A percentile compares a stretch with the other conserved stretches of the same genome.
These are phyloP conservation scores for Cercospora nicotianae DNA, from an alignment of 2,329 filamentous ascomycete genomes.

Conservation along the genomic window DNA sequence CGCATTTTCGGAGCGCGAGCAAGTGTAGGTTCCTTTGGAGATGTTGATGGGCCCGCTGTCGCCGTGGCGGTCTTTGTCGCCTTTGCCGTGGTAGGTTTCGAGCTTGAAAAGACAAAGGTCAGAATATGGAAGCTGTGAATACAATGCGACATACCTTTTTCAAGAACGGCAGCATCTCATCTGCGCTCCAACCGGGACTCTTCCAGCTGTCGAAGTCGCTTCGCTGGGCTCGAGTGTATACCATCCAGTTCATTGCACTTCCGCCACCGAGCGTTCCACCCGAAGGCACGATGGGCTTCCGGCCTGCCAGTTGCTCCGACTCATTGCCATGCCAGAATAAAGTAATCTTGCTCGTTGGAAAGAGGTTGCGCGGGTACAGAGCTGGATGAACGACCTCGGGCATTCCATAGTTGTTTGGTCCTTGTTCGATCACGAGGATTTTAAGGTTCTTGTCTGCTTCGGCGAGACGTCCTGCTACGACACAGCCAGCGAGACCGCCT, in stretches of 20 bases:
- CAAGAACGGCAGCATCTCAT: conserved; percentile 55
- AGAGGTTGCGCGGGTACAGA: conserved; percentile 51
- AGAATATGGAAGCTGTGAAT: neutral
- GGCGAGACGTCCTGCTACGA: conserved; percentile 53
- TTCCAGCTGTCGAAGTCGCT: conserved; percentile 57
- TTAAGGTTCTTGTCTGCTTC: conserved; percentile 52
- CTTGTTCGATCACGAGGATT: conserved; percentile 56
- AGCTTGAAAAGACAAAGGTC: conserved; percentile 38
- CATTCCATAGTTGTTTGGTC: conserved; percentile 54
- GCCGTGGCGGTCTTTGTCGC: conserved; percentile 52
- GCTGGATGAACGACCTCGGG: conserved; percentile 55
- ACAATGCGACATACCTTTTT: conserved; percentile 47
- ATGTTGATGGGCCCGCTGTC: conserved; percentile 57
- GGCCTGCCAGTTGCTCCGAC: conserved; percentile 48
- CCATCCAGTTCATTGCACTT: conserved; percentile 44
- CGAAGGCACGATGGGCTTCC: conserved; percentile 47
- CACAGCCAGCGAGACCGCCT: conserved; percentile 53
- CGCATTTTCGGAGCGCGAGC: conserved; percentile 45
- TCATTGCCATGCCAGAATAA: conserved; percentile 55
- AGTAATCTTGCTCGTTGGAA: conserved; percentile 51
- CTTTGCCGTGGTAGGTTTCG: conserved; percentile 58
- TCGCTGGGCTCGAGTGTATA: conserved; percentile 48
- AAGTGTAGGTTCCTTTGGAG: conserved; percentile 52
- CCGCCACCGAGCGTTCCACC: conserved; percentile 63
- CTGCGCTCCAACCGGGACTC: conserved; percentile 52